Conservation (phyloP, 106 monocot genomes). For the Dendrobium officinale region DNA sequence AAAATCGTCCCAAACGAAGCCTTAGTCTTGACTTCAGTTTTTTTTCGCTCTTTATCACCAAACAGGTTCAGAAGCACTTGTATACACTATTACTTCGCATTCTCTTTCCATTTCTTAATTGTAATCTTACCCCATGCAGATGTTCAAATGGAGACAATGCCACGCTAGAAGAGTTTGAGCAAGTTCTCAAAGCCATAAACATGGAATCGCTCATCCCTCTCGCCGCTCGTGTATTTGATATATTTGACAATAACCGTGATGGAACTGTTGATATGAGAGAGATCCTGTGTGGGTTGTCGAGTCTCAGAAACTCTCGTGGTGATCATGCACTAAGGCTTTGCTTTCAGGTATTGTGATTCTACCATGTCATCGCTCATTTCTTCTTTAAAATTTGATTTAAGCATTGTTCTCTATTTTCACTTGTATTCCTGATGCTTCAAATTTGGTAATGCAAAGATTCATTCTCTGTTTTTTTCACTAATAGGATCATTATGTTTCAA, state of each 20-base stretch:
- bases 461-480: no score
- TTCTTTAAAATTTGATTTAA: slow-evolving; percentile 2
- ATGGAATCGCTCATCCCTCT: slow-evolving; percentile 56
- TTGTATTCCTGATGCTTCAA: no score
- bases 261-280: slow-evolving; percentile 77
- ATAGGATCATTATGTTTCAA: no score
- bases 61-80: not conserved
- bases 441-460: no score
- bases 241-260: slow-evolving; percentile 74
- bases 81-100: not conserved
- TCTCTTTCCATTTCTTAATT: not conserved
- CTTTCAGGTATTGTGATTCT: slow-evolving; percentile 39
- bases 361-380: not conserved
- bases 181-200: slow-evolving; percentile 61
- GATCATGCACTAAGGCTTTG: slow-evolving; percentile 59
- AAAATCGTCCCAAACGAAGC: no score
- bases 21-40: not conserved
- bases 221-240: slow-evolving; percentile 56
- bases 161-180: slow-evolving; percentile 49
- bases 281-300: slow-evolving; percentile 58
- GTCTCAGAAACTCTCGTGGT: slow-evolving; percentile 50
- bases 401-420: not conserved
- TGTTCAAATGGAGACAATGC: slow-evolving; percentile 59
- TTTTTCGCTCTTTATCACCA: not conserved
- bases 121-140: slow-evolving; percentile 24